Conservation (phyloP, 768 basidiomycete species). For the Mycena albidolilacea region DNA sequence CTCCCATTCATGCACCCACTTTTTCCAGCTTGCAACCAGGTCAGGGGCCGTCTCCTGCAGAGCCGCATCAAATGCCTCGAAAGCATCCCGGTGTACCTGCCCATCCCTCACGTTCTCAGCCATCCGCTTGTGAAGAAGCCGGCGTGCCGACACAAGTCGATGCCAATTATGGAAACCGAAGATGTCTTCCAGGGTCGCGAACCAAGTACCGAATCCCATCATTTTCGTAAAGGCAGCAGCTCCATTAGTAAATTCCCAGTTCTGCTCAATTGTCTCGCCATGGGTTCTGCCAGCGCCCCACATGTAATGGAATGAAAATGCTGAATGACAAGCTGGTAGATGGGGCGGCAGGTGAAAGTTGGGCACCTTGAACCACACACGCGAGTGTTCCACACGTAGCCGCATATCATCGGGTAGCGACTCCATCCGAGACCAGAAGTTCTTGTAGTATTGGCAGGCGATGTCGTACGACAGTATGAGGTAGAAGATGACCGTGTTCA, state of each 20-base stretch:
- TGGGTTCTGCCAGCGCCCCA: background rate
- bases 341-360: constrained; percentile 12
- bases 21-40: background rate
- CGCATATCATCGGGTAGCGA: background rate
- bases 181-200: background rate
- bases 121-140: background rate
- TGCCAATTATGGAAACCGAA: background rate
- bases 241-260: too few species aligned
- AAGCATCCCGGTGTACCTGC: background rate
- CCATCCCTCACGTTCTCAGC: background rate
- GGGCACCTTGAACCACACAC: constrained; percentile 11
- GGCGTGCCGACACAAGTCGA: background rate
- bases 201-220: background rate
- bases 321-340: background rate
- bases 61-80: background rate
- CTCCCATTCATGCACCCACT: background rate
- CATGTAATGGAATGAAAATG: constrained; percentile 5
- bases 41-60: background rate
- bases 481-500: background rate
- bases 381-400: background rate
- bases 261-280: too few species aligned
- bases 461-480: constrained; percentile 32
- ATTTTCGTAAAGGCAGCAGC: too few species aligned
- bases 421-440: constrained; percentile 17
- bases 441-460: background rate